These are phyloP conservation scores for Quercus robur DNA, from an alignment of 306 rosid genomes.

Conservation along the genomic window DNA sequence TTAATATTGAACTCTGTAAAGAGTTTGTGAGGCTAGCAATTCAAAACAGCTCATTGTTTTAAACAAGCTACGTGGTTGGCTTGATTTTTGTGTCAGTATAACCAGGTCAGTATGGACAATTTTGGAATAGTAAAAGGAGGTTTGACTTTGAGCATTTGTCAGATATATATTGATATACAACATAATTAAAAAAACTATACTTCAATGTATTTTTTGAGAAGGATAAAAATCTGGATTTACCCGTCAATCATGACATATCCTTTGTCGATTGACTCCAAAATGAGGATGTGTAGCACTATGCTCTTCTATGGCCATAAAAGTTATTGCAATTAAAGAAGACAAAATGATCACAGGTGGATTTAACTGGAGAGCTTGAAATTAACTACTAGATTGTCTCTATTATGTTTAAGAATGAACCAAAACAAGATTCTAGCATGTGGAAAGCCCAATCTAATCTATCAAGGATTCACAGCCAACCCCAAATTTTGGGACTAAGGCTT, in stretches of 20 bases:
- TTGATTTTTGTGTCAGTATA: background rate
- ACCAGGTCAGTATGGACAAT: background rate
- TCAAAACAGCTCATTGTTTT: background rate
- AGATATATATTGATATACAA: background rate
- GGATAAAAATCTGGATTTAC: background rate
- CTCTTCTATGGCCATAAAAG: background rate
- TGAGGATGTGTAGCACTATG: background rate
- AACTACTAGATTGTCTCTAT: background rate
- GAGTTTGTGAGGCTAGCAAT: background rate
- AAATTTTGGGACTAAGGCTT: too few species aligned
- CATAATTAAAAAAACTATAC: background rate
- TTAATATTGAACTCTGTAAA: background rate
- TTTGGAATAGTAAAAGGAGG: background rate
- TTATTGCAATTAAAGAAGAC: background rate
- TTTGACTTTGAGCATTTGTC: background rate
- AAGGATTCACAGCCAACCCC: too few species aligned
- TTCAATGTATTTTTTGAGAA: background rate
- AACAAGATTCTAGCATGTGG: background rate
- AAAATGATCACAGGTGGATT: background rate
- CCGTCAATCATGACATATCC: background rate
- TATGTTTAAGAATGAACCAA: background rate
- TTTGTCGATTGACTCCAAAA: background rate
- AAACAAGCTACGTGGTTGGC: background rate
- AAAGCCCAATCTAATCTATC: background rate
- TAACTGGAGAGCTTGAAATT: background rate